Base-by-base conservation (phyloP, 257 asterid genomes). In the Gentiana straminea region DNA sequence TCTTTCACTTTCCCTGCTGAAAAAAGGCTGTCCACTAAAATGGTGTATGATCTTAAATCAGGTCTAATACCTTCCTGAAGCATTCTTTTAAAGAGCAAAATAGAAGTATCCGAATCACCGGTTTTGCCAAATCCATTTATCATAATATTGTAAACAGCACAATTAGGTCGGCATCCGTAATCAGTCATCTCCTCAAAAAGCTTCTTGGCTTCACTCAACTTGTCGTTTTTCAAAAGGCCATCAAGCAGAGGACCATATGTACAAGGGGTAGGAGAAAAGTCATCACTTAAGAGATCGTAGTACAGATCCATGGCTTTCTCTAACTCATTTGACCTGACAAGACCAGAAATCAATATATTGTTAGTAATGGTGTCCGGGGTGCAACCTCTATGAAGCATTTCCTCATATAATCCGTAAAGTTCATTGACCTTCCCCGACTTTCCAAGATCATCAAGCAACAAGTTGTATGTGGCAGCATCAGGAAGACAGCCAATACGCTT, bases 221-320 rank as follows among this genome's bases (percentile, higher is more conserved):
- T 79, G 61, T 64, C 72, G 66, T 70, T 74, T 76, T 86, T 90
- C 74, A 82, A 63, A 55, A 84, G 89, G 41, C 96, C 98, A 63
- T 84, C 92, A 47, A 90, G 70, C 48, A 90, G 92, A 47, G 98
- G 98, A 68, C 98, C 98, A 68, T 90, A 90, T 24, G 98, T 86
- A 72, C 87, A 82, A 35, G 96, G 95, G 54, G 96, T 86, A 46
- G 98, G 96, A 57, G 82, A 77, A 70, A 90, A 84, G 53, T 92
- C 98, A 48, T 72, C 82, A 56, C 94, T 84, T 58, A 90, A 55
- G 13, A 90, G 85, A 78, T 81, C 94, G 62, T 79, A 84, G 68
- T 82, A 90, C 10, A 86, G 61, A 66, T 82, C 85, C 58, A 90
- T 45, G 55, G 96, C 96, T 69, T 74, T 75, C 65, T 77, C 89